These are phyloP conservation scores for Podaxis sp. DNA, from an alignment of 768 basidiomycete species.

Conservation along the genomic window DNA sequence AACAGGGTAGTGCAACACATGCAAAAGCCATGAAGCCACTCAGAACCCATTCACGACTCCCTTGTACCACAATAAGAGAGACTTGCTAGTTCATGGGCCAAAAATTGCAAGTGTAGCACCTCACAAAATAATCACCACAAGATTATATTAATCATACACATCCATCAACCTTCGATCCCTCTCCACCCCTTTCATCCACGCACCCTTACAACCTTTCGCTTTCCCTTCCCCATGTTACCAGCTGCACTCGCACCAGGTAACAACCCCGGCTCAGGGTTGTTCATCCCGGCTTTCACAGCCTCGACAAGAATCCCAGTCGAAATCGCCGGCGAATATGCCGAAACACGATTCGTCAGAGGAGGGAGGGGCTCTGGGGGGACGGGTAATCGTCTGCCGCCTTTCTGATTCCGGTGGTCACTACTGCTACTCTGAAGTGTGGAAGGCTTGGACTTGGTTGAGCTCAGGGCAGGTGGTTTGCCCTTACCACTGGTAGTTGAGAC, in stretches of 20 bases:
- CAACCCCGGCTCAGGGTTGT: constrained; percentile 30
- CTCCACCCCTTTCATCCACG: constrained; percentile 37
- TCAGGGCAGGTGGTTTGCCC: constrained; percentile 47
- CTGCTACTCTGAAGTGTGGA: constrained; percentile 4
- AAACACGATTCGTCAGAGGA: constrained; percentile 66
- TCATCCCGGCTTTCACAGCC: constrained; percentile 84
- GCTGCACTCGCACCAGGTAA: constrained; percentile 26
- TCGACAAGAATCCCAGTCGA: constrained; percentile 77
- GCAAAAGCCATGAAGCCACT: too few species aligned
- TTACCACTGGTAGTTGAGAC: constrained; percentile 26
- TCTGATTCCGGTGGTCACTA: constrained; percentile 18
- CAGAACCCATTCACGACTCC: too few species aligned
- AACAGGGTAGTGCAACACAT: too few species aligned
- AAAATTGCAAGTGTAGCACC: background rate
- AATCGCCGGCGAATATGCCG: constrained; percentile 75
- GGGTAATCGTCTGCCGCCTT: constrained; percentile 48
- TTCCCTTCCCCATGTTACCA: constrained; percentile 60
- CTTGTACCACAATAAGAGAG: too few species aligned
- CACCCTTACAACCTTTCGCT: constrained; percentile 76
- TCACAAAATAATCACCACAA: background rate
- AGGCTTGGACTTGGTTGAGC: constrained; percentile 15
- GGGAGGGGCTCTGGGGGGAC: constrained; percentile 76
- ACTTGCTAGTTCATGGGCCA: too few species aligned
- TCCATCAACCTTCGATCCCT: background rate
- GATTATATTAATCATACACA: constrained; percentile 1